phyloP scores from a whole-genome alignment of 495 filamentous ascomycete species.

The Talaromyces adpressus region DNA sequence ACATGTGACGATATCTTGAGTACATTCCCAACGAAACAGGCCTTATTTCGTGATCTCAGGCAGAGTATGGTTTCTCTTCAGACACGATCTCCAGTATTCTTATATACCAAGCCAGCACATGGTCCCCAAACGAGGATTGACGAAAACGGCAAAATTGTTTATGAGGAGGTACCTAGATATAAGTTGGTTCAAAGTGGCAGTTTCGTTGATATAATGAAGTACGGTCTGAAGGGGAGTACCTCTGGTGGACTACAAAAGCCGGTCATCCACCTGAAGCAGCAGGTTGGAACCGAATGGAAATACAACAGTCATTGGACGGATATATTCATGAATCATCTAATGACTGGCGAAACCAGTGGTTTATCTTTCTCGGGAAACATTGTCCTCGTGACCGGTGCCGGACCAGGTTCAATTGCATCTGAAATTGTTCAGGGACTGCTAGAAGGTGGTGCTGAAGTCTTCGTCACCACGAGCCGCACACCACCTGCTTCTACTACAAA shows the following conservation, averaged over 20 bases:
- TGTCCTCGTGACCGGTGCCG: conserved; percentile 95
- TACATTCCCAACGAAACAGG: neutral
- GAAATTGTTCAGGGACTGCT: conserved; percentile 94
- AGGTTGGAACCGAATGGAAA: conserved; percentile 91
- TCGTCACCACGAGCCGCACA: conserved; percentile 93
- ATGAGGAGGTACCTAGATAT: conserved; percentile 9
- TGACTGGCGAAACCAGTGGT: conserved; percentile 76
- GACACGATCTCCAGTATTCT: conserved; percentile 11
- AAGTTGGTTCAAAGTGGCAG: conserved; percentile 1
- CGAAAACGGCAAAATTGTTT: conserved; percentile 11
- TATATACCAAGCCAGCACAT: conserved; percentile 10
- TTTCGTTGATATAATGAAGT: conserved; percentile 47
- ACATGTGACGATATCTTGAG: conserved; percentile 14
- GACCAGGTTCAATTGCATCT: conserved; percentile 94
- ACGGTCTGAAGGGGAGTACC: conserved; percentile 31
- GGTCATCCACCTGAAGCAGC: conserved; percentile 96
- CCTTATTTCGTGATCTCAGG: conserved; percentile 9
- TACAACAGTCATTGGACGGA: conserved; percentile 97
- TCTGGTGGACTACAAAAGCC: conserved; percentile 69
- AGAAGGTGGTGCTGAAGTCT: conserved; percentile 88
- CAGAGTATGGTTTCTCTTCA: conserved; percentile 3
- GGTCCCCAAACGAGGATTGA: conserved; percentile 13
- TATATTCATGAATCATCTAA: conserved; percentile 80
- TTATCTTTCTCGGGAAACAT: conserved; percentile 91
- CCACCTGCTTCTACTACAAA: conserved; percentile 87